Conservation (phyloP, 805 yeast genomes). For the Kregervanrija fluxuum region DNA sequence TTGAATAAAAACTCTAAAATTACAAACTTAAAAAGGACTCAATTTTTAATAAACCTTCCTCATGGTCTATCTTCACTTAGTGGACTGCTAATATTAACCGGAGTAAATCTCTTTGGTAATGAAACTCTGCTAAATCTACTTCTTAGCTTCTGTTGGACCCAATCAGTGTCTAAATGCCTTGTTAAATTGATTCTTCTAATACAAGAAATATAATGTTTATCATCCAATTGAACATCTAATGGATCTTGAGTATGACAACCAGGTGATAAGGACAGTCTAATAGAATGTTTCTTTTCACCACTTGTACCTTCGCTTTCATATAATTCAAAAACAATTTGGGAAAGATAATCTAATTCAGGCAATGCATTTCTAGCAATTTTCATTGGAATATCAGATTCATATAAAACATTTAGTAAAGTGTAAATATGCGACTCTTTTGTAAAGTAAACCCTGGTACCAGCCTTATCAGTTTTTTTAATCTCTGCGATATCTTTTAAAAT, state of each 20-base stretch:
- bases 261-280: conserved; percentile 87
- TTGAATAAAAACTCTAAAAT: not conserved
- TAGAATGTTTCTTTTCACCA: conserved; percentile 77
- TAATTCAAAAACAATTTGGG: conserved; percentile 89
- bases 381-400: conserved; percentile 92
- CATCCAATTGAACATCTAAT: conserved; percentile 90
- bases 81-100: conserved; percentile 73
- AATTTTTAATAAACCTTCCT: not conserved
- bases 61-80: conserved; percentile 16
- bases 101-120: conserved; percentile 85
- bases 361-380: conserved; percentile 89
- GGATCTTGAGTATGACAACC: conserved; percentile 99
- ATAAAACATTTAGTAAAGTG: conserved; percentile 82
- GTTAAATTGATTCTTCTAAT: conserved; percentile 88
- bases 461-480: conserved; percentile 71
- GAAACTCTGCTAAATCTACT: conserved; percentile 80
- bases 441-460: conserved; percentile 84
- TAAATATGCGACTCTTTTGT: conserved; percentile 97
- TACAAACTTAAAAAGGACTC: too few species aligned
- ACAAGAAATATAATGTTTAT: conserved; percentile 93
- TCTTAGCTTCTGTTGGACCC: conserved; percentile 73
- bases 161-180: conserved; percentile 86
- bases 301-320: conserved; percentile 68
- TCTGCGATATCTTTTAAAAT: conserved; percentile 72
- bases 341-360: conserved; percentile 91